phyloP scores from a whole-genome alignment of 2,329 filamentous ascomycete genomes.

The Stemphylium vesicarium region DNA sequence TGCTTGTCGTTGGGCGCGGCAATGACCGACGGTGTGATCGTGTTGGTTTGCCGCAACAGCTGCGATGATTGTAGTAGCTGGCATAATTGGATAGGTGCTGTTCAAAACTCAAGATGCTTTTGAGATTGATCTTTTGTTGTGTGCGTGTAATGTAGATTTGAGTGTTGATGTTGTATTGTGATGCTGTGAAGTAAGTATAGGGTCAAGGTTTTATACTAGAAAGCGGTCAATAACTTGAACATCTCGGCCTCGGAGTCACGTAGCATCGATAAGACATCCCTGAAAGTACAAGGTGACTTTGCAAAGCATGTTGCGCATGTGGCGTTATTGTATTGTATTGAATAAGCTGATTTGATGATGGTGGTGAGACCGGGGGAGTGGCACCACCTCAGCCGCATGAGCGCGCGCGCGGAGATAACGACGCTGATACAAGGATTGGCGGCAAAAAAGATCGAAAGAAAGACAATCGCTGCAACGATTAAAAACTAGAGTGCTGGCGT shows the following conservation, averaged over 20 bases:
- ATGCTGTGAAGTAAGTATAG: background rate
- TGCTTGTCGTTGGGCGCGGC: conserved; percentile 14
- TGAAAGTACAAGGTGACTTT: background rate
- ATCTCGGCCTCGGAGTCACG: background rate
- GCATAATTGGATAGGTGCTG: background rate
- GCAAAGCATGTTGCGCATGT: background rate
- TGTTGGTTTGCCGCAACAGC: conserved; percentile 6
- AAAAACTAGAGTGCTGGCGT: background rate
- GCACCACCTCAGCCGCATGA: conserved; percentile 4
- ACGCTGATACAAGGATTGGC: background rate
- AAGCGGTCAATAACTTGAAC: background rate
- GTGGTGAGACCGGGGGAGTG: conserved; percentile 12
- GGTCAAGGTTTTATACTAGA: background rate
- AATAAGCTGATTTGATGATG: background rate
- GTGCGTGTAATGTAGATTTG: background rate
- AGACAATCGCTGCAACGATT: background rate
- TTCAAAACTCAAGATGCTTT: background rate
- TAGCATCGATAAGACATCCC: background rate
- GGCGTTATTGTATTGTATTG: background rate
- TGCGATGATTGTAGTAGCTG: background rate
- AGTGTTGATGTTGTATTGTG: background rate
- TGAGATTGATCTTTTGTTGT: background rate
- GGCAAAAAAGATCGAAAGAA: background rate
- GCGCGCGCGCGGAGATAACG: background rate
- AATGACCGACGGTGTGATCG: conserved; percentile 17